Evolutionary conservation across 139 green algal genomes (phyloP), one percentile per base, ranked within the genome.

Genomic region (Mesotaenium endlicherianum): DNA sequence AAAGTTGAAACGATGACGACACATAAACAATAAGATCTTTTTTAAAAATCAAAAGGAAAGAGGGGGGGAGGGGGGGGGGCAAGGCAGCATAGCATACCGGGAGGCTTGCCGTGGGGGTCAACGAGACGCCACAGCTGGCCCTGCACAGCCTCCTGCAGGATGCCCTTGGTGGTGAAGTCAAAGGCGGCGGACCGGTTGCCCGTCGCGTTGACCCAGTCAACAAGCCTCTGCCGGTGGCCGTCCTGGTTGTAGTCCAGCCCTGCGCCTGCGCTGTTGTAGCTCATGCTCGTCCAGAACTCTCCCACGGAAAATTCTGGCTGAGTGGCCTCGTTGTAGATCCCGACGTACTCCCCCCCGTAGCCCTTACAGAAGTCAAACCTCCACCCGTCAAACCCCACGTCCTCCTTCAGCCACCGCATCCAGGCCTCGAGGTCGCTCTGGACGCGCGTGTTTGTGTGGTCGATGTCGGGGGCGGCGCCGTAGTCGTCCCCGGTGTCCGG

Each of bases 361-460:
- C 83, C 83, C 41, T 76, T 88, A 0, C 88, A 85, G 75, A 90
- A 92, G 82, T 92, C 89, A 45, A 92, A 81, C n/a, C 89, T 69
- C 84, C 85, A 91, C n/a, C 84, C 88, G 53, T 90, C 86, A 77
- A 92, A 94, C 39, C 92, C 92, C 16, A 95, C 69, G 70, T 93
- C 80, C 39, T 84, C 43, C 17, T 84, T 83, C n/a, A 95, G 85
- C 87, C 88, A 94, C 8, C 34, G 80, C 38, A 97, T 90, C 94
- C 94, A 97, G 43, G 94, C 91, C 42, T 80, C 92, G 1, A 98
- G 81, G 36, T 87, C 86, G 3, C 76, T 75, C 0, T 92, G 89
- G 57, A 98, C 87, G 30, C 93, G 88, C 26, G 88, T 64, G 78
- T 97, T 97, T 26, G 60, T 72, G 83, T 98, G 94, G 90, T 98